Conservation (phyloP, 2,329 filamentous ascomycete species). For the Penicillium hesseltinei region DNA sequence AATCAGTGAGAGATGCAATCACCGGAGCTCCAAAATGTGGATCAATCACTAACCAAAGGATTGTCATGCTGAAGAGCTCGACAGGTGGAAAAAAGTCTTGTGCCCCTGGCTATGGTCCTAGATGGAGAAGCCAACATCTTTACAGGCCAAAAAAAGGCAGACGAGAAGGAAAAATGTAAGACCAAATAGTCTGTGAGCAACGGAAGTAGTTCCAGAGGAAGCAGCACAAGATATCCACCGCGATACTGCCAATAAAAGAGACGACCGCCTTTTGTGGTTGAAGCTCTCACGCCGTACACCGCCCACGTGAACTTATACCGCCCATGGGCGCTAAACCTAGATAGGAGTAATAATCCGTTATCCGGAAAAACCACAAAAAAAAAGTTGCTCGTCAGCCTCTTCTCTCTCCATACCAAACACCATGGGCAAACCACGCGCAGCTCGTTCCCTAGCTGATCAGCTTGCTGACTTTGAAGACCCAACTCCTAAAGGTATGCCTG, state of each 20-base stretch:
- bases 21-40: background rate
- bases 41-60: slow-evolving; percentile 62
- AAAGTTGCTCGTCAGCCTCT: slow-evolving; percentile 18
- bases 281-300: background rate
- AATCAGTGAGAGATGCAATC: background rate
- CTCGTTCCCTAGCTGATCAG: slow-evolving; percentile 57
- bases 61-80: slow-evolving; percentile 72
- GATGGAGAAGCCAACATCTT: background rate
- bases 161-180: background rate
- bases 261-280: background rate
- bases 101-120: slow-evolving; percentile 29
- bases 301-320: slow-evolving; percentile 5
- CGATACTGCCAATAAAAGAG: slow-evolving; percentile 12
- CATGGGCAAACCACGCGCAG: slow-evolving; percentile 50
- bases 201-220: background rate
- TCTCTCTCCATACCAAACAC: slow-evolving; percentile 13
- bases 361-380: slow-evolving; percentile 26
- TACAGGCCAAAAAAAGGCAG: background rate
- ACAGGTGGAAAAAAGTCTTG: slow-evolving; percentile 57
- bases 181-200: background rate
- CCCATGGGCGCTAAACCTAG: slow-evolving; percentile 10
- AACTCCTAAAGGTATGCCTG: slow-evolving; percentile 57
- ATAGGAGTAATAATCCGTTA: slow-evolving; percentile 18
- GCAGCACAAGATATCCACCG: background rate
- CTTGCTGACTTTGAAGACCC: slow-evolving; percentile 63